Conservation (phyloP, 2,329 filamentous ascomycete genomes). For the Albifimbria verrucaria region DNA sequence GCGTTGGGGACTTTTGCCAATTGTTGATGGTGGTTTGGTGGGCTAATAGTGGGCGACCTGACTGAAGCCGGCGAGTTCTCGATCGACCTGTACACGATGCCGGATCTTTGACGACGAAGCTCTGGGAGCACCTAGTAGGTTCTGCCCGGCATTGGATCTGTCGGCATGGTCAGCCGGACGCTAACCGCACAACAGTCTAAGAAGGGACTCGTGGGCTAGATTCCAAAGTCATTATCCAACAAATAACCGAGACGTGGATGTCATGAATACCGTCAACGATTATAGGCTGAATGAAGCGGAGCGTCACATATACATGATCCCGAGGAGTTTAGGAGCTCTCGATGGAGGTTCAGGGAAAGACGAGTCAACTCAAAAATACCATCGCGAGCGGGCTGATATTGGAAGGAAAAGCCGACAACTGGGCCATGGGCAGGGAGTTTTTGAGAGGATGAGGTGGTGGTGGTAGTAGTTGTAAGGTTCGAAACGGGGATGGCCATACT, state of each 20-base stretch:
- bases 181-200: constrained; percentile 27
- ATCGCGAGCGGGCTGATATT: background rate
- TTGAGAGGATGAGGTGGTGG: too few relatives aligned
- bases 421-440: too few relatives aligned
- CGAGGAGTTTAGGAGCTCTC: background rate
- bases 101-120: constrained; percentile 86
- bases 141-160: background rate
- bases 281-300: background rate
- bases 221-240: constrained; percentile 13
- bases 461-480: too few relatives aligned
- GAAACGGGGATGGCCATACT: too few relatives aligned
- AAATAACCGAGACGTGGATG: background rate
- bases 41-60: constrained; percentile 34
- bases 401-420: background rate
- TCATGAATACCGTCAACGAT: background rate
- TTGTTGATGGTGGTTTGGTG: constrained; percentile 26
- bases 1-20: background rate
- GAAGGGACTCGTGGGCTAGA: constrained; percentile 37
- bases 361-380: background rate
- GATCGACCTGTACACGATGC: constrained; percentile 96
- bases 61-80: constrained; percentile 86
- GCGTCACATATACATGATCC: background rate
- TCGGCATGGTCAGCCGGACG: background rate
- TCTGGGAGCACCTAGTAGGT: constrained; percentile 80
- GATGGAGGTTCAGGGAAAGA: background rate